Evolutionary conservation across 2,329 filamentous ascomycete species (phyloP), one percentile per base, ranked within the genome.

Genomic region (Cladophialophora bantiana): DNA sequence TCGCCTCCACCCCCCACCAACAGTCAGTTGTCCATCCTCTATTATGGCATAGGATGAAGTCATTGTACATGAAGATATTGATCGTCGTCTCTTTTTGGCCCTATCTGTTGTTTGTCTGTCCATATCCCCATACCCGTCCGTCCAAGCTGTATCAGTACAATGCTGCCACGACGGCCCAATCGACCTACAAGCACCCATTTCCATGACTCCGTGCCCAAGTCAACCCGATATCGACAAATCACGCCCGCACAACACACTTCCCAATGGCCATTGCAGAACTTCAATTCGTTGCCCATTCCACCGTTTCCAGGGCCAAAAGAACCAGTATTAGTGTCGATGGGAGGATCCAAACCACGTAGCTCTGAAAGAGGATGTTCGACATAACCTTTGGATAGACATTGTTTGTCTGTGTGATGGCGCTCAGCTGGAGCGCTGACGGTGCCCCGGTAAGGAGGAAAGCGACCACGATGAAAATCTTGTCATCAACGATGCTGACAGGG

Each of bases 391-490:
- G 94, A 78, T 93, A 99, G 9, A 99, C 95, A 70, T 90, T 90
- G 79, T 99, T 99, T 81, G 98, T 91, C 84, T 98, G 95, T 81
- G 95, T 99, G 68, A 99, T 99, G 81, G 99, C 95, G 6, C 95
- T 94, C 75, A 99, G 83, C 80, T 99, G 95, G 70, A 99, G 84
- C 32, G 95, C 95, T 70, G 91, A 96, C 5, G 95, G 95, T 2
- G 95, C 95, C 40, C 95, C 95, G 0, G 93, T 94, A 72, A 99
- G 90, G 71, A 99, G 84, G 85, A 98, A 99, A 81, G 94, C 97
- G 40, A 99, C 95, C 72, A 99, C 92, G 72, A 99, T 89, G 78
- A 99, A 99, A 74, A 99, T 99, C 9, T 95, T 95, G 76, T 99
- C 95, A 77, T 96, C 95, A 38, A 99, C 83, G 73, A 99, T 98